Conservation (phyloP, 83 land plant species). For the Thuja plicata region DNA sequence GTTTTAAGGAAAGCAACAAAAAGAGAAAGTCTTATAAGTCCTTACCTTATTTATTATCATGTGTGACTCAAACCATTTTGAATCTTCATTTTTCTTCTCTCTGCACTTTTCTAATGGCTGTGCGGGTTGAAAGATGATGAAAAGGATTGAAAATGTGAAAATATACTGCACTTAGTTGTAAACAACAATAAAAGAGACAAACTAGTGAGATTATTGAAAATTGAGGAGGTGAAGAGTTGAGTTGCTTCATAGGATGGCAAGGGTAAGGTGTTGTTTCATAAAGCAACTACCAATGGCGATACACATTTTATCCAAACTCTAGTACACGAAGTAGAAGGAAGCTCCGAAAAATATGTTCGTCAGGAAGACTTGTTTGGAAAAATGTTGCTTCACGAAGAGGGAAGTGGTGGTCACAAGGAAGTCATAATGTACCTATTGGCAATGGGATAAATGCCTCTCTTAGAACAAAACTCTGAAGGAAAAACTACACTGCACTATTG, state of each 20-base stretch:
- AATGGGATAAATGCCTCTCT: neutral
- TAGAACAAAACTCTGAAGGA: neutral
- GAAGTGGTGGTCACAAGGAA: neutral
- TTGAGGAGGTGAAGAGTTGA: neutral
- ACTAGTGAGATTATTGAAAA: accelerated
- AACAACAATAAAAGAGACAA: neutral
- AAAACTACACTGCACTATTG: neutral
- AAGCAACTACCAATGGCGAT: neutral
- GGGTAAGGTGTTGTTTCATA: neutral
- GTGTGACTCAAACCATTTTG: too few relatives aligned
- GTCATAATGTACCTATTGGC: neutral
- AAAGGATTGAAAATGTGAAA: neutral
- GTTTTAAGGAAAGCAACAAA: too few relatives aligned
- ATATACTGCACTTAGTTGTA: neutral
- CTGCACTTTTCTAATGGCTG: neutral
- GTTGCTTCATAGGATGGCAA: neutral
- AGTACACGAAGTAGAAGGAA: too few relatives aligned
- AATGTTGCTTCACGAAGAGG: neutral
- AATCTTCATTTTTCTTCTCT: too few relatives aligned
- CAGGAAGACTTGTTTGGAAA: neutral
- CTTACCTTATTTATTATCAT: too few relatives aligned
- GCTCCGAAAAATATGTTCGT: neutral
- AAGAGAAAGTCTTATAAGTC: too few relatives aligned
- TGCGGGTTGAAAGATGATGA: neutral
- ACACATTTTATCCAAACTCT: neutral